Percentiles rank a stretch among this genome's conserved stretches.
phyloP scores from a whole-genome alignment of 2,329 filamentous ascomycete species.

The Botrytis porri region DNA sequence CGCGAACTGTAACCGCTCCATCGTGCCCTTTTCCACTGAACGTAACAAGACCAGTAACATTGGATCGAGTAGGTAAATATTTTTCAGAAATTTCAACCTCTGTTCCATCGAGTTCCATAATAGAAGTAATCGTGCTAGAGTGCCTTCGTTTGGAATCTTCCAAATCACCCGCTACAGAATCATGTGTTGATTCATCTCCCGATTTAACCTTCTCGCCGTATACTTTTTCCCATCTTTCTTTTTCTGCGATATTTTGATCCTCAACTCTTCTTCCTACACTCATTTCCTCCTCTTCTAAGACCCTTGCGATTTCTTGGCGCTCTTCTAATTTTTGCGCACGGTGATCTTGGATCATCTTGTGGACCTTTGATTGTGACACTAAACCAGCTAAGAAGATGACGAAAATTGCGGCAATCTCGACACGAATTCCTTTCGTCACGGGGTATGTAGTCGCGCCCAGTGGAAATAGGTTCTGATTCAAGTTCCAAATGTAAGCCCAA shows the following conservation, averaged over 20 bases:
- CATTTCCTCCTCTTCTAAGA: slow-evolving; percentile 63
- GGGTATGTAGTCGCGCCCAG: slow-evolving; percentile 75
- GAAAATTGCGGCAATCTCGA: slow-evolving; percentile 76
- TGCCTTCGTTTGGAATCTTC: slow-evolving; percentile 46
- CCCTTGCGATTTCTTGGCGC: slow-evolving; percentile 49
- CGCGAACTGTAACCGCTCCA: slow-evolving; percentile 29
- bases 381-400: slow-evolving; percentile 73
- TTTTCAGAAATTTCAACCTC: slow-evolving; percentile 54
- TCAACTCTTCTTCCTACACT: slow-evolving; percentile 67
- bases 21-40: slow-evolving; percentile 42
- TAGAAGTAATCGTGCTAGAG: slow-evolving; percentile 29
- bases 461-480: slow-evolving; percentile 81
- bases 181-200: slow-evolving; percentile 24
- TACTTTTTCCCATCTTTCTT: slow-evolving; percentile 69
- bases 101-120: slow-evolving; percentile 43
- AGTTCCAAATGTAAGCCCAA: slow-evolving; percentile 85
- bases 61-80: slow-evolving; percentile 25
- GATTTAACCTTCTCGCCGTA: slow-evolving; percentile 61
- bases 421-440: slow-evolving; percentile 78
- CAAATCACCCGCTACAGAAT: slow-evolving; percentile 41
- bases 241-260: slow-evolving; percentile 58
- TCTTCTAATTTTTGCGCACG: slow-evolving; percentile 53
- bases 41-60: slow-evolving; percentile 43
- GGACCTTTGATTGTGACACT: slow-evolving; percentile 80
- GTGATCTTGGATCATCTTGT: slow-evolving; percentile 71